Percentiles rank a stretch among this genome's conserved stretches.
Evolutionary conservation across 305 asterid species (phyloP).

Genomic region (Solanum chacoense): DNA sequence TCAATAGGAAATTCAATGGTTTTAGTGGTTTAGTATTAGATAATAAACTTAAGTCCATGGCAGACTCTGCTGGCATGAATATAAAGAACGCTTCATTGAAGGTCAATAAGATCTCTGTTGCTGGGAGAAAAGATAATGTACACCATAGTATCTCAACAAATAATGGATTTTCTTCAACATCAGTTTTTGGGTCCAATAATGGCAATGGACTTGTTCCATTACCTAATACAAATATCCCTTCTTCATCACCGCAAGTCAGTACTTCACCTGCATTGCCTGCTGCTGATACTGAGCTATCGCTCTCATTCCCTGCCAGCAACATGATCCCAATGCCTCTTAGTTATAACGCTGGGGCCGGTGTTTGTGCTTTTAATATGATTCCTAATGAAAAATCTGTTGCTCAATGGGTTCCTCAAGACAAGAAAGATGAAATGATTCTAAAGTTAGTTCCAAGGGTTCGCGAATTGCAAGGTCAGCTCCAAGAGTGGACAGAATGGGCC

Average conservation of each 20-base stretch:
- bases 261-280: conserved; percentile 30
- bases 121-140: conserved; percentile 29
- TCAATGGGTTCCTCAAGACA: conserved; percentile 48
- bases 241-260: conserved; percentile 15
- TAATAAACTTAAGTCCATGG: conserved; percentile 69
- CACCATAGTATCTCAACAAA: conserved; percentile 29
- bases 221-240: conserved; percentile 23
- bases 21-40: conserved; percentile 70
- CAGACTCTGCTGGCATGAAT: conserved; percentile 45
- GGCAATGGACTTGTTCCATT: conserved; percentile 20
- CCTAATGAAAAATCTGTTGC: conserved; percentile 28
- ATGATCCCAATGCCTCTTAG: conserved; percentile 44
- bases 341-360: conserved; percentile 27
- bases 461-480: conserved; percentile 70
- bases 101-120: conserved; percentile 33
- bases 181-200: conserved; percentile 37
- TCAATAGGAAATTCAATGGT: conserved; percentile 52
- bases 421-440: conserved; percentile 71
- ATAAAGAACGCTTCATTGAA: conserved; percentile 39
- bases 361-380: conserved; percentile 20
- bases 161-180: conserved; percentile 33
- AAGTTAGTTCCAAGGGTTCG: conserved; percentile 56
- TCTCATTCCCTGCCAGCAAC: conserved; percentile 54
- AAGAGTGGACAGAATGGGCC: conserved; percentile 97
- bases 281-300: conserved; percentile 60